Percentiles rank a stretch among this genome's conserved stretches.
Conservation (phyloP, 2,329 filamentous ascomycete species). For the Pseudophaeomoniella oleicola region DNA sequence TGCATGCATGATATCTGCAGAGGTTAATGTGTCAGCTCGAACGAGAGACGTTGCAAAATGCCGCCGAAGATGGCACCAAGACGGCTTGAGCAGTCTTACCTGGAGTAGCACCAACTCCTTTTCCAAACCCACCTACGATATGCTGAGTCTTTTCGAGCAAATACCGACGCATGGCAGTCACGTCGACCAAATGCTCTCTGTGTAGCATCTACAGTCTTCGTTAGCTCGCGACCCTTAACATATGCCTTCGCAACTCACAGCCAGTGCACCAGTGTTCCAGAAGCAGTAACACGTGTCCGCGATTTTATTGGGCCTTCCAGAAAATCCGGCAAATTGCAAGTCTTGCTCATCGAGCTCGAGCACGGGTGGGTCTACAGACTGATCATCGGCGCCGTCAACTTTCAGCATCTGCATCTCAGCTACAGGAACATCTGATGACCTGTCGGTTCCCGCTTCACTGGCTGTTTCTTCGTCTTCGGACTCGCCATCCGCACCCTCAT, state of each 20-base stretch:
- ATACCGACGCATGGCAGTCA: constrained; percentile 53
- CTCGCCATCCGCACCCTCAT: constrained; percentile 28
- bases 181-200: constrained; percentile 42
- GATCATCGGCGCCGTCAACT: background rate
- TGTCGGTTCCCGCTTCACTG: constrained; percentile 2
- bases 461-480: constrained; percentile 2
- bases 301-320: constrained; percentile 79
- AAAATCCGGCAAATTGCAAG: constrained; percentile 51
- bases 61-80: constrained; percentile 12
- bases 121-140: constrained; percentile 68
- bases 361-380: background rate
- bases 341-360: constrained; percentile 1
- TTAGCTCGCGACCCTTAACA: too few species aligned
- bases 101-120: constrained; percentile 51
- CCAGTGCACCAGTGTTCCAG: constrained; percentile 62
- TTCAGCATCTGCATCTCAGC: background rate
- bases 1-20: constrained; percentile 62
- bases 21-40: too few species aligned
- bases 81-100: constrained; percentile 27
- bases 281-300: constrained; percentile 94
- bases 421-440: background rate
- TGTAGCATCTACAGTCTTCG: constrained; percentile 40
- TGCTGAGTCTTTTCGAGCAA: constrained; percentile 79
- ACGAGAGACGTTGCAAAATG: constrained; percentile 32
- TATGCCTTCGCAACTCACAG: constrained; percentile 17